Evolutionary conservation across 1,284 basidiomycete genomes (phyloP), one percentile per base, ranked within the genome.

Genomic region (Inonotus hispidus): DNA sequence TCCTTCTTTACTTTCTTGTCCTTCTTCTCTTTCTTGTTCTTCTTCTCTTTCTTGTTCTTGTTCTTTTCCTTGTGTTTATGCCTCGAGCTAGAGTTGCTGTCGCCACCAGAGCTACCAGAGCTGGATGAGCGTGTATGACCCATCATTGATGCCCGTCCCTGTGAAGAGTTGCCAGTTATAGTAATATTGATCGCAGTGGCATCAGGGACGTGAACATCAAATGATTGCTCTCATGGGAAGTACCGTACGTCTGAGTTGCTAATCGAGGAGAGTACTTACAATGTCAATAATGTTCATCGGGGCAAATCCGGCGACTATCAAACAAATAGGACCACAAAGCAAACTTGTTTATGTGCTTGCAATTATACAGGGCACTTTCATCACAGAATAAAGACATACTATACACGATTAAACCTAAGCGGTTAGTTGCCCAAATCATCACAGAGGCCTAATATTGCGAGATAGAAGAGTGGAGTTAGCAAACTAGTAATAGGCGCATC

Each of bases 1-100:
- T 67, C n/a, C 38, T 39, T 37, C 37, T 35, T 38, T 54, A 54
- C 53, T 10, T 38, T 29, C 16, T 38, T 23, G 13, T 52, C 41
- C 49, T 62, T 43, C 37, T 55, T 35, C 23, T 63, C 45, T 57
- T 43, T 63, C 58, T 67, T 64, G 11, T 66, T 58, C 50, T 63
- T 46, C 58, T 41, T 65, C 58, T 67, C 64, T 11, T 66, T 57
- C 52, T 61, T 63, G 2, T 67, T 53, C 23, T 68, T 64, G 23
- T 63, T 55, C 19, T 67, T 65, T 63, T 65, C 64, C 53, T 66
- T 57, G 14, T 67, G 59, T 61, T 66, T 65, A 41, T 66, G 41
- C 38, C 61, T 54, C 21, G 59, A 63, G 21, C 62, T 58, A 10
- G 70, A 73, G 29, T 64, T 65, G 0, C 53, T 59, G 32, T 47